Evolutionary conservation across 192 early-diverging fungal genomes (phyloP).

Genomic region (Podila epicladia): DNA sequence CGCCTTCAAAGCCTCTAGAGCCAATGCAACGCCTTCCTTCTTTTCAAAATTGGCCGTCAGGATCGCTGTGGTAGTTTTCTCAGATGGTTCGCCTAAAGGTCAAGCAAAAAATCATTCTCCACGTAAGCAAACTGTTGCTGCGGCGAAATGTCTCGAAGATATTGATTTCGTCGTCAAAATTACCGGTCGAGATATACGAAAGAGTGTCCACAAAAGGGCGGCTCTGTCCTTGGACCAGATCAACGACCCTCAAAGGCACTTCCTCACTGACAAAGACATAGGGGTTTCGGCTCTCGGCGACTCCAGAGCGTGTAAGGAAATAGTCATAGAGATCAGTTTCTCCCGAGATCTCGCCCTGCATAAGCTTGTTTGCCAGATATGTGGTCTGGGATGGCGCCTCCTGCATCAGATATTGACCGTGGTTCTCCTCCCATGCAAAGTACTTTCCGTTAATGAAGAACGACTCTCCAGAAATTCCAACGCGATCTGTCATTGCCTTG

Average conservation of each 20-base stretch:
- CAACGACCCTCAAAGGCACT: constrained; percentile 50
- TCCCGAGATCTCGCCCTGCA: constrained; percentile 57
- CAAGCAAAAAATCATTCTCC: background rate
- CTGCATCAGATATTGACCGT: constrained; percentile 22
- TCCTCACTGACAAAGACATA: constrained; percentile 66
- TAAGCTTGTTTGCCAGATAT: constrained; percentile 20
- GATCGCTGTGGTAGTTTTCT: constrained; percentile 5
- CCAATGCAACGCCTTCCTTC: constrained; percentile 59
- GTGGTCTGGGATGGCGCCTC: constrained; percentile 25
- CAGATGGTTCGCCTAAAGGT: background rate
- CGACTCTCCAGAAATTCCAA: constrained; percentile 27
- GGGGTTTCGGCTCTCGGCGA: constrained; percentile 71
- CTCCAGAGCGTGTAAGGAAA: constrained; percentile 70
- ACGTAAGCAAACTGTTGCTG: too few relatives aligned
- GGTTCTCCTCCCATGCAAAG: constrained; percentile 64
- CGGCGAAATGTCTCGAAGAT: too few relatives aligned
- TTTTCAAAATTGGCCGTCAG: constrained; percentile 66
- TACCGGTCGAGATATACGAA: constrained; percentile 19
- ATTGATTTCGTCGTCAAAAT: too few relatives aligned
- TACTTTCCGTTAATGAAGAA: constrained; percentile 87
- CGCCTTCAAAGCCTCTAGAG: constrained; percentile 58
- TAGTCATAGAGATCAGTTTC: constrained; percentile 73
- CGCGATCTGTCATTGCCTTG: constrained; percentile 10
- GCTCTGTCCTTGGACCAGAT: constrained; percentile 46
- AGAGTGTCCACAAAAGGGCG: constrained; percentile 36